Evolutionary conservation across 2,329 filamentous ascomycete species (phyloP).

Genomic region (Ophiocordyceps camponoti-saundersi): DNA sequence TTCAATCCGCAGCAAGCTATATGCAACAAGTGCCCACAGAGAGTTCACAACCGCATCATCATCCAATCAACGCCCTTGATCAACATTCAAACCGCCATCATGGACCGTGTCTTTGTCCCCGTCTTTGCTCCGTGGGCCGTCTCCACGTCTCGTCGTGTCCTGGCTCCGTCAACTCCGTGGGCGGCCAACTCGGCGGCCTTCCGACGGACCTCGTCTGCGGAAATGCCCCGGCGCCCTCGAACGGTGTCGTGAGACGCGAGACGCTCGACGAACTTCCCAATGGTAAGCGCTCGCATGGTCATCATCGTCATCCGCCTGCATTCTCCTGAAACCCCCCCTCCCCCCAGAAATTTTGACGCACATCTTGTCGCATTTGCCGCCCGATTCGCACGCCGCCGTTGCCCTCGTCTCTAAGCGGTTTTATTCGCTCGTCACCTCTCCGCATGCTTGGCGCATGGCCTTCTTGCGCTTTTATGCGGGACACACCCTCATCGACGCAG

Average conservation of each 20-base stretch:
- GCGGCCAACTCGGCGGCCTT: neutral
- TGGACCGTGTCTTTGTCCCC: constrained; percentile 21
- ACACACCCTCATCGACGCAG: constrained; percentile 26
- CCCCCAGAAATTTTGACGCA: constrained; percentile 74
- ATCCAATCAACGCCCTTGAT: constrained; percentile 17
- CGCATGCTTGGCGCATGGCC: constrained; percentile 85
- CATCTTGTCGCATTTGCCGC: constrained; percentile 75
- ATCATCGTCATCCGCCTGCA: too few species aligned
- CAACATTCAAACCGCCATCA: constrained; percentile 27
- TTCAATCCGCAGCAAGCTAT: constrained; percentile 30
- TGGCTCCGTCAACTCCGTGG: constrained; percentile 7
- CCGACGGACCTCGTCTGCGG: neutral
- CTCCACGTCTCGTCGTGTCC: constrained; percentile 20
- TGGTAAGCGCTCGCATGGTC: constrained; percentile 34
- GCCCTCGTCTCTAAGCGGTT: constrained; percentile 80
- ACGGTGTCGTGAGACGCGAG: constrained; percentile 5
- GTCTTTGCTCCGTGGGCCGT: constrained; percentile 9
- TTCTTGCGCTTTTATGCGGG: constrained; percentile 85
- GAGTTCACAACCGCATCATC: constrained; percentile 24
- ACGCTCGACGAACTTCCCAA: constrained; percentile 55
- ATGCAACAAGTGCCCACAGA: constrained; percentile 44
- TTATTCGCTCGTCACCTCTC: constrained; percentile 71
- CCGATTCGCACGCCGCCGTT: constrained; percentile 65
- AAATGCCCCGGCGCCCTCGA: constrained; percentile 14
- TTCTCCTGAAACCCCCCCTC: neutral